phyloP scores from a whole-genome alignment of 257 asterid species.

The Jacaranda copaia region DNA sequence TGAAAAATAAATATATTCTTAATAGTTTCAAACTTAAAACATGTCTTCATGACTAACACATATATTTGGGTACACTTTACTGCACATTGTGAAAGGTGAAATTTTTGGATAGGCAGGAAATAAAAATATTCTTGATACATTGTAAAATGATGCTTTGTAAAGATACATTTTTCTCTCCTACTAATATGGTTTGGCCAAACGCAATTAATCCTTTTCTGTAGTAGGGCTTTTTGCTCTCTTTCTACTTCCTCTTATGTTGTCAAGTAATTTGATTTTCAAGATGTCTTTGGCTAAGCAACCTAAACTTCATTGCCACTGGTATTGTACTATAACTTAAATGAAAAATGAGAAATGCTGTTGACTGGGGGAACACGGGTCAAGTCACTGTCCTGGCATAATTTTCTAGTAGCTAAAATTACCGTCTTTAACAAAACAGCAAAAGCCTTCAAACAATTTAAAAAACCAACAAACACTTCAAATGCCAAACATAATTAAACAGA shows the following conservation, averaged over 20 bases:
- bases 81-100: too few relatives aligned
- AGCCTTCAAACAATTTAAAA: neutral
- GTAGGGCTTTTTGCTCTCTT: neutral
- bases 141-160: too few relatives aligned
- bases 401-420: neutral
- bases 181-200: too few relatives aligned
- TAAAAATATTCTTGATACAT: too few relatives aligned
- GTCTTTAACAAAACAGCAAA: neutral
- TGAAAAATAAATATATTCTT: too few relatives aligned
- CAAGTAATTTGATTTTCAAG: neutral
- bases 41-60: too few relatives aligned
- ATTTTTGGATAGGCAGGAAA: too few relatives aligned
- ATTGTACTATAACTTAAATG: neutral
- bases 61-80: too few relatives aligned
- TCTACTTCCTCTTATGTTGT: neutral
- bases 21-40: too few relatives aligned
- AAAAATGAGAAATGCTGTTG: neutral
- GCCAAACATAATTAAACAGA: neutral
- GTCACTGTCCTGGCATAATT: slow-evolving; percentile 8
- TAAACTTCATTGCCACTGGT: neutral
- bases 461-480: too few relatives aligned
- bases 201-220: too few relatives aligned
- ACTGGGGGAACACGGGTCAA: neutral
- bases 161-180: too few relatives aligned
- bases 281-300: neutral